Percentiles rank a stretch among this genome's conserved stretches.
Conservation (phyloP, 352 stramenopile genomes). For the Phytophthora palmivora region DNA sequence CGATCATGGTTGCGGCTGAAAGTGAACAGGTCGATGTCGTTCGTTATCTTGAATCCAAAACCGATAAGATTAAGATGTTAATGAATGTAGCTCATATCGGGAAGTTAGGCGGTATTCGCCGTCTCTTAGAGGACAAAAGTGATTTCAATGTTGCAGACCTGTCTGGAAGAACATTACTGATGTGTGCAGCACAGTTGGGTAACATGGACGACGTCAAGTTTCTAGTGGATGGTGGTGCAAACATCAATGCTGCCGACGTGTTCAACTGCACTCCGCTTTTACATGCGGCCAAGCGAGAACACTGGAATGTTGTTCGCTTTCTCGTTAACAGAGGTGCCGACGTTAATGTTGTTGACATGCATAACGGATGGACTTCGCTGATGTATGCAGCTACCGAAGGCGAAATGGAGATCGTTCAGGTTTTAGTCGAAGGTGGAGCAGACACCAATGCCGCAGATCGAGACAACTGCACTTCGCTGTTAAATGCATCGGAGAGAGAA, state of each 20-base stretch:
- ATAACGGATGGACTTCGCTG: no score
- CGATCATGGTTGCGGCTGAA: not conserved
- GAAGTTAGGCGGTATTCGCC: not conserved
- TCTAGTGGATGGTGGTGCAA: not conserved
- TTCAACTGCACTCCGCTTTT: not conserved
- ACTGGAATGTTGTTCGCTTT: not conserved
- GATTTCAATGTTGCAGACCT: no score
- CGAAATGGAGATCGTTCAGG: no score
- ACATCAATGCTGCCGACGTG: not conserved
- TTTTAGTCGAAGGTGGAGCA: no score
- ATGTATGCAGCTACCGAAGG: no score
- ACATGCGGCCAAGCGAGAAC: not conserved
- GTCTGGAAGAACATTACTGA: not conserved
- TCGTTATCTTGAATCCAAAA: not conserved
- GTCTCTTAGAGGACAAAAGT: no score
- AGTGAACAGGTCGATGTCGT: not conserved
- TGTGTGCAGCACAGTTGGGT: not conserved
- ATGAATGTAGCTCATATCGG: not conserved
- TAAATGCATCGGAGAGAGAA: no score
- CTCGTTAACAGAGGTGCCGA: not conserved
- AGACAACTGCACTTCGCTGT: no score
- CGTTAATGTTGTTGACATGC: no score
- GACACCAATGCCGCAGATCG: no score
- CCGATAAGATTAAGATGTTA: not conserved
- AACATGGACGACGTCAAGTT: no score